Conservation (phyloP, 1,284 basidiomycete genomes). For the Pisolithus thermaeus region DNA sequence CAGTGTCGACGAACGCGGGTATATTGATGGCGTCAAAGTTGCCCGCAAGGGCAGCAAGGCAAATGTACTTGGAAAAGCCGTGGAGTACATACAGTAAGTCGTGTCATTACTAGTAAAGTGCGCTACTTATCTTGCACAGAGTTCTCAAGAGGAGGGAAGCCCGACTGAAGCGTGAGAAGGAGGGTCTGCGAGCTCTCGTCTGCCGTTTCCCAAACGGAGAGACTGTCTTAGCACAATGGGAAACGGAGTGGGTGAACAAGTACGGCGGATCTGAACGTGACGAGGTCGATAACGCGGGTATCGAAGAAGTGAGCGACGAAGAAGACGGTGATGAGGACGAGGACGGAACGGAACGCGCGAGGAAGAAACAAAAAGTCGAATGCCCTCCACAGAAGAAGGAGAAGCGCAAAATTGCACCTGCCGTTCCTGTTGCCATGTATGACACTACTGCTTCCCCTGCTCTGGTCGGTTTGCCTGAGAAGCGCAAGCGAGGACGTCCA, state of each 20-base stretch:
- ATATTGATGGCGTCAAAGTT: constrained; percentile 77
- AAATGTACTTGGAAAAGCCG: constrained; percentile 76
- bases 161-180: constrained; percentile 66
- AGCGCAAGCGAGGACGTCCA: constrained; percentile 76
- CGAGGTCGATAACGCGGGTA: constrained; percentile 44
- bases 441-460: constrained; percentile 9
- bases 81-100: constrained; percentile 66
- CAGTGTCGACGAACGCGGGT: constrained; percentile 67
- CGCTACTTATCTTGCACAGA: constrained; percentile 24
- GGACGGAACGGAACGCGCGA: constrained; percentile 44
- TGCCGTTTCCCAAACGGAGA: constrained; percentile 66
- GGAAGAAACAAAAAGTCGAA: constrained; percentile 50
- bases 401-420: constrained; percentile 43
- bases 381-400: constrained; percentile 35
- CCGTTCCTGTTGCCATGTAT: constrained; percentile 19
- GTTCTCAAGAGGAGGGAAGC: constrained; percentile 71
- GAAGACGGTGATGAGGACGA: constrained; percentile 54
- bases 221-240: constrained; percentile 65
- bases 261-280: constrained; percentile 75
- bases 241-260: constrained; percentile 60
- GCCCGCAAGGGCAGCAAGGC: constrained; percentile 82
- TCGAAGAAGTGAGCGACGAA: constrained; percentile 46
- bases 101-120: neutral
- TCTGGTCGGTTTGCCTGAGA: constrained; percentile 46
- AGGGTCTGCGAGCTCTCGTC: constrained; percentile 62